Base-by-base conservation (phyloP, 495 filamentous ascomycete genomes). In the Astrothelium macrocarpum region DNA sequence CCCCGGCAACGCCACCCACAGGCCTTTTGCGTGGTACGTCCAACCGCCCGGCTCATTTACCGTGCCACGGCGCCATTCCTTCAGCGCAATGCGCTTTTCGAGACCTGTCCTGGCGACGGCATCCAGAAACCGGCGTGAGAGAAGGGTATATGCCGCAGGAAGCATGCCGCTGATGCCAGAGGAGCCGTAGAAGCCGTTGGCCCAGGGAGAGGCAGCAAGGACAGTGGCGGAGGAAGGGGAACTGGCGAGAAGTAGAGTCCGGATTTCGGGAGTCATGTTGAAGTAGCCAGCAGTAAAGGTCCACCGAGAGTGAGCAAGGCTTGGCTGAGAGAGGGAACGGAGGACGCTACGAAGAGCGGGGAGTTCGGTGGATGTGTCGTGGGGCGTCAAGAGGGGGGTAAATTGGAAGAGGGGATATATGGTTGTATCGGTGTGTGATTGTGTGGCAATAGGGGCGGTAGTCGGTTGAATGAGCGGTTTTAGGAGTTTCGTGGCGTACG, bases 201-300 rank as follows among this genome's bases (percentile, higher is more conserved):
- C 95, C 76, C 85, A 85, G 0, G 92, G 94, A 2, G 90, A 92
- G n/a, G 94, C 94, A 3, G 95, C 96, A 60, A 99, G 82, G 25
- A 99, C 86, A 1, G 89, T 94, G 65, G 89, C 91, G 59, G 78
- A 78, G 16, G 71, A 71, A 3, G 86, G 87, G 4, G 79, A 74
- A 18, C 90, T 91, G 20, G 81, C 77, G 20, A 99, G 83, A 1
- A 97, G 77, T 2, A 96, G 81, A 56, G 85, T 80, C 18, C 88
- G 91, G 7, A 96, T 82, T 1, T 84, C 81, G 1, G 92, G 85
- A 43, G 90, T 89, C 59, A 94, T 95, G 75, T 99, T 98, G 79
- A 98, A 98, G 74, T 98, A 98, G 31, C 94, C 94, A 1, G 94
- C 93, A 25, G 94, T 97, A 75, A 98, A 97, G 16, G 90, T 90